These are phyloP conservation scores for Avicennia marina DNA, from an alignment of 257 asterid species.

Conservation along the genomic window DNA sequence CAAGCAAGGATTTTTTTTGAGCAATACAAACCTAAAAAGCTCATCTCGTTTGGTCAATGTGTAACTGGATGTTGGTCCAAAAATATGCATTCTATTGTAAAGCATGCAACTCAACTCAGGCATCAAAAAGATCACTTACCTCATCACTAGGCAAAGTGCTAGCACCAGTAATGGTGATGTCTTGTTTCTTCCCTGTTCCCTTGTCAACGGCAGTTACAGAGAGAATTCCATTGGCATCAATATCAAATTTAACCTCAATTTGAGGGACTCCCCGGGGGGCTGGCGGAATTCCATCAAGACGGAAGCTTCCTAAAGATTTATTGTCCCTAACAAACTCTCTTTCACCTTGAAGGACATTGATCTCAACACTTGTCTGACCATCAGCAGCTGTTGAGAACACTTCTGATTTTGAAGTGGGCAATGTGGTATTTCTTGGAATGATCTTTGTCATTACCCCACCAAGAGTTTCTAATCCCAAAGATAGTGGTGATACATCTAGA, in stretches of 20 bases:
- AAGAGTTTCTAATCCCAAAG: constrained; percentile 95
- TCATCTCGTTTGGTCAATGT: no score
- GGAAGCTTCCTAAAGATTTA: constrained; percentile 96
- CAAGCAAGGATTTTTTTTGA: no score
- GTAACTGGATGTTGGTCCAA: not conserved
- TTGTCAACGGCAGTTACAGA: constrained; percentile 89
- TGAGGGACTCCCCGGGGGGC: constrained; percentile 99
- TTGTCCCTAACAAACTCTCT: constrained; percentile 97
- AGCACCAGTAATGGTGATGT: constrained; percentile 96
- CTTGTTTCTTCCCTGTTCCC: constrained; percentile 97
- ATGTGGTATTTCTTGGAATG: constrained; percentile 84
- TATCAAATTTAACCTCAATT: constrained; percentile 93
- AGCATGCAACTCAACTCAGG: not conserved
- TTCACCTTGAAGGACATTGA: constrained; percentile 96
- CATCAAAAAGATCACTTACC: no score
- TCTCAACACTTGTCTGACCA: constrained; percentile 98
- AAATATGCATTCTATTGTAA: not conserved
- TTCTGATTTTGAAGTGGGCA: constrained; percentile 96
- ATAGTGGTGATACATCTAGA: constrained; percentile 85
- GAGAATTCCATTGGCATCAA: constrained; percentile 95
- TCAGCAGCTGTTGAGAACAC: constrained; percentile 99
- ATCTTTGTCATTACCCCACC: constrained; percentile 99
- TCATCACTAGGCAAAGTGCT: constrained; percentile 94
- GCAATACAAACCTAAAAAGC: no score
- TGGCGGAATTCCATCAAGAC: constrained; percentile 96